These are phyloP conservation scores for Lasiosphaeria miniovina DNA, from an alignment of 495 filamentous ascomycete genomes.

Conservation along the genomic window DNA sequence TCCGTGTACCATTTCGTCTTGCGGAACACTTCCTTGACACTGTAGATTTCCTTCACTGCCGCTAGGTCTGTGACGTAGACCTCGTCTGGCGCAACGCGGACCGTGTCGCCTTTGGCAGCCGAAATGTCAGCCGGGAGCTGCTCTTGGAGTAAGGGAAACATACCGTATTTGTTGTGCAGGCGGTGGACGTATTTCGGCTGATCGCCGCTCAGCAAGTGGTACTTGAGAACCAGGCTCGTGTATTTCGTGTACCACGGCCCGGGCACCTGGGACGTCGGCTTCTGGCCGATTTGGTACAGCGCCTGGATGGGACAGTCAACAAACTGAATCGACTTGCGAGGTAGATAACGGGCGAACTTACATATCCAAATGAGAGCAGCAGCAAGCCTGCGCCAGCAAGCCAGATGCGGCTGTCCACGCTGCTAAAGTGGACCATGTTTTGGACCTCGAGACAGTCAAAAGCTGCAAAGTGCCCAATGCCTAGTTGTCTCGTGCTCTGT, in stretches of 20 bases:
- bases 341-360: no score
- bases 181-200: slow-evolving; percentile 38
- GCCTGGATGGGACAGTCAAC: no score
- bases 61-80: slow-evolving; percentile 39
- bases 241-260: slow-evolving; percentile 36
- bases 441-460: no score
- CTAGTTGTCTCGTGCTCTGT: no score
- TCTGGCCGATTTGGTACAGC: no score
- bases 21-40: slow-evolving; percentile 18
- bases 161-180: slow-evolving; percentile 41
- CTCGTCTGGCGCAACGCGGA: slow-evolving; percentile 57
- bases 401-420: no score
- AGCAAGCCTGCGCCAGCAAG: no score
- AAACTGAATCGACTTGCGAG: no score
- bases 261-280: slow-evolving; percentile 6
- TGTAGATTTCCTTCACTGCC: slow-evolving; percentile 19
- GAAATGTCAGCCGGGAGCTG: neutral
- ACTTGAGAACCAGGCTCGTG: slow-evolving; percentile 32
- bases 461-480: no score
- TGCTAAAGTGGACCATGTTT: no score
- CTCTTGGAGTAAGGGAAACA: neutral
- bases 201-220: slow-evolving; percentile 33
- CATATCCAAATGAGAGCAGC: no score
- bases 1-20: slow-evolving; percentile 22
- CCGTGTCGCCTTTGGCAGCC: slow-evolving; percentile 33